phyloP scores from a whole-genome alignment of 805 yeast genomes.

The Yarrowia alimentaria region DNA sequence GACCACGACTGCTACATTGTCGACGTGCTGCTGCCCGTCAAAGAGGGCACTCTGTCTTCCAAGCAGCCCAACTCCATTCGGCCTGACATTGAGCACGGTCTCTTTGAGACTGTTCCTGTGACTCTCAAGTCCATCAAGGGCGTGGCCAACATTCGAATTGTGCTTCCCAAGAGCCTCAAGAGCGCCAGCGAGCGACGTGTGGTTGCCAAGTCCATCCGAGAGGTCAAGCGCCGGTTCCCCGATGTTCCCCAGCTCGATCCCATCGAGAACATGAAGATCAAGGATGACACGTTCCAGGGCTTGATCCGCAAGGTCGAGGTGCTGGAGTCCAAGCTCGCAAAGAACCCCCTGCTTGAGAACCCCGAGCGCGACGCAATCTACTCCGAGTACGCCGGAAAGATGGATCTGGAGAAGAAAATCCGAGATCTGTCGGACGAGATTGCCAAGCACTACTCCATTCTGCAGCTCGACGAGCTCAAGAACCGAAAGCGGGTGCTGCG shows the following conservation, averaged over 20 bases:
- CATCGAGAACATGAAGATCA: slow-evolving; percentile 86
- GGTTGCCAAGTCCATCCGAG: slow-evolving; percentile 68
- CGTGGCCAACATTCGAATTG: slow-evolving; percentile 77
- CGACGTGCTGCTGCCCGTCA: slow-evolving; percentile 78
- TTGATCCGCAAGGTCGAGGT: slow-evolving; percentile 78
- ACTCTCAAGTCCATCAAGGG: slow-evolving; percentile 72
- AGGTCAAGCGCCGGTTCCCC: slow-evolving; percentile 78
- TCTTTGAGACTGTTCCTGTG: slow-evolving; percentile 78
- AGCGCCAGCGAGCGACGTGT: slow-evolving; percentile 47
- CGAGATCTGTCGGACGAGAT: slow-evolving; percentile 63
- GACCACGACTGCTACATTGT: slow-evolving; percentile 91
- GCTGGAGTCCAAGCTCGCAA: slow-evolving; percentile 66
- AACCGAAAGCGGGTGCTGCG: slow-evolving; percentile 91
- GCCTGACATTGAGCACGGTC: slow-evolving; percentile 70
- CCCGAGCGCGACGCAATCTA: slow-evolving; percentile 55
- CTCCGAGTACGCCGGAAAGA: slow-evolving; percentile 62
- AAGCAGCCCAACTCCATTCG: slow-evolving; percentile 83
- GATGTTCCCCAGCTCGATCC: slow-evolving; percentile 92
- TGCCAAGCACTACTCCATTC: slow-evolving; percentile 80
- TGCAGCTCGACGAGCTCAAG: slow-evolving; percentile 90
- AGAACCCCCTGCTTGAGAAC: slow-evolving; percentile 58
- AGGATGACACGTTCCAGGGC: slow-evolving; percentile 68
- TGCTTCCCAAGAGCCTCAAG: slow-evolving; percentile 71
- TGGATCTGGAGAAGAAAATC: slow-evolving; percentile 57
- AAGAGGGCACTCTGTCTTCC: slow-evolving; percentile 68